Evolutionary conservation across 768 basidiomycete genomes (phyloP).

Genomic region (Boletus rubescentipes): DNA sequence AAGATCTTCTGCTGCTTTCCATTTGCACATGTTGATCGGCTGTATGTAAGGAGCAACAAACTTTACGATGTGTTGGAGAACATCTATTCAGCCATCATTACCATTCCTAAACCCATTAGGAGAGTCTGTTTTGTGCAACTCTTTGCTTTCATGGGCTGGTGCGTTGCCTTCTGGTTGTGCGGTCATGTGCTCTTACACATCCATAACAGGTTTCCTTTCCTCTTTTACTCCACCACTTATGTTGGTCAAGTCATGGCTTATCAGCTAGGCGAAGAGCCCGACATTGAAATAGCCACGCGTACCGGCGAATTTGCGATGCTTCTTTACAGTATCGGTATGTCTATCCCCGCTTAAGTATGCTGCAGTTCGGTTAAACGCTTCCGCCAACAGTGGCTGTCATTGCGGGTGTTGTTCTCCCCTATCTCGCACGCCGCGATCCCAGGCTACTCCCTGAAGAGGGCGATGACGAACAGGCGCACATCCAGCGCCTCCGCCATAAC

Average conservation of each 20-base stretch:
- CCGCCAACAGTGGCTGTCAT: conserved; percentile 68
- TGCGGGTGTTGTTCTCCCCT: conserved; percentile 79
- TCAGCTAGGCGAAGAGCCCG: conserved; percentile 70
- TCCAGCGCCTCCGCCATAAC: conserved; percentile 63
- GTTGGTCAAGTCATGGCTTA: conserved; percentile 92
- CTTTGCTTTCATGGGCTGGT: conserved; percentile 98
- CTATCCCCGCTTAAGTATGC: not conserved
- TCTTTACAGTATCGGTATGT: conserved; percentile 79
- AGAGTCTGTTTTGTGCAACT: conserved; percentile 92
- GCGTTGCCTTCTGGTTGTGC: conserved; percentile 22
- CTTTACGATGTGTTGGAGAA: conserved; percentile 74
- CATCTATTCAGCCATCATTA: conserved; percentile 69
- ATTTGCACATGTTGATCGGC: conserved; percentile 1
- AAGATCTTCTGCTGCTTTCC: conserved; percentile 6
- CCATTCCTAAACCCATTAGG: conserved; percentile 79
- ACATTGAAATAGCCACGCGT: conserved; percentile 79
- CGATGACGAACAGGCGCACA: conserved; percentile 71
- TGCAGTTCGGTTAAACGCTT: not conserved
- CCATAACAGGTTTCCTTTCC: conserved; percentile 81
- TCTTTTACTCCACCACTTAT: conserved; percentile 94
- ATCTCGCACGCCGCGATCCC: conserved; percentile 78
- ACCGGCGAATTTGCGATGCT: conserved; percentile 88
- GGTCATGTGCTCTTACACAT: conserved; percentile 3
- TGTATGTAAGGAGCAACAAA: conserved; percentile 40
- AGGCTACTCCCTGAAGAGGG: conserved; percentile 71